Conservation (phyloP, 1,139 yeast species). For the Yamadazyma membranifaciens region DNA sequence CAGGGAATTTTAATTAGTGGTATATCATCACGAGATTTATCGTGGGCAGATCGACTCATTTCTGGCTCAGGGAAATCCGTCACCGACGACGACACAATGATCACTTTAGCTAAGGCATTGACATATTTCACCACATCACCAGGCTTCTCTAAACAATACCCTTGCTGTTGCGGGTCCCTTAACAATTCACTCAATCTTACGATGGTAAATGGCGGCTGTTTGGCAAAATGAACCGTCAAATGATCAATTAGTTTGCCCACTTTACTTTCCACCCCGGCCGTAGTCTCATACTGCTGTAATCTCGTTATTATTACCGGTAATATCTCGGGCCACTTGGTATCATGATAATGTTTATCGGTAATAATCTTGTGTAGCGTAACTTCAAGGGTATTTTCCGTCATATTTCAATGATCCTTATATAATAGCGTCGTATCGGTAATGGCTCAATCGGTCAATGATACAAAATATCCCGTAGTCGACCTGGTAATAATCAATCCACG, state of each 20-base stretch:
- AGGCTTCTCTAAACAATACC: conserved; percentile 28
- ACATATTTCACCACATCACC: conserved; percentile 29
- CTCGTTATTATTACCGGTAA: conserved; percentile 1
- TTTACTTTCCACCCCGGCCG: neutral
- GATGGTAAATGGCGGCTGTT: conserved; percentile 58
- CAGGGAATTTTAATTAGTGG: conserved; percentile 46
- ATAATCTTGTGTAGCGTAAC: conserved; percentile 12
- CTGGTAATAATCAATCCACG: too few species aligned
- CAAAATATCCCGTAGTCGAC: too few species aligned
- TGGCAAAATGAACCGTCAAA: conserved; percentile 26
- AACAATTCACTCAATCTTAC: conserved; percentile 56
- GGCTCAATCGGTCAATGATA: too few species aligned
- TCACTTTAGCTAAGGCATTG: conserved; percentile 28
- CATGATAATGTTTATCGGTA: conserved; percentile 10
- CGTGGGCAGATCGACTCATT: neutral
- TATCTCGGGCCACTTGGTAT: conserved; percentile 2
- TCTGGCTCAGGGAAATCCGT: conserved; percentile 24
- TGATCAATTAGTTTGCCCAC: conserved; percentile 13
- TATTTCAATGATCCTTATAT: neutral
- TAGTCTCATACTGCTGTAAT: neutral
- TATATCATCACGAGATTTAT: conserved; percentile 10
- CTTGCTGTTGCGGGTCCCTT: conserved; percentile 31
- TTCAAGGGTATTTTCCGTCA: conserved; percentile 1
- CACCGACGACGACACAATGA: conserved; percentile 28
- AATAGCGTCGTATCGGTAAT: too few species aligned